Evolutionary conservation across 2,329 filamentous ascomycete species (phyloP).

Genomic region (Dendrostoma leiphaemia): DNA sequence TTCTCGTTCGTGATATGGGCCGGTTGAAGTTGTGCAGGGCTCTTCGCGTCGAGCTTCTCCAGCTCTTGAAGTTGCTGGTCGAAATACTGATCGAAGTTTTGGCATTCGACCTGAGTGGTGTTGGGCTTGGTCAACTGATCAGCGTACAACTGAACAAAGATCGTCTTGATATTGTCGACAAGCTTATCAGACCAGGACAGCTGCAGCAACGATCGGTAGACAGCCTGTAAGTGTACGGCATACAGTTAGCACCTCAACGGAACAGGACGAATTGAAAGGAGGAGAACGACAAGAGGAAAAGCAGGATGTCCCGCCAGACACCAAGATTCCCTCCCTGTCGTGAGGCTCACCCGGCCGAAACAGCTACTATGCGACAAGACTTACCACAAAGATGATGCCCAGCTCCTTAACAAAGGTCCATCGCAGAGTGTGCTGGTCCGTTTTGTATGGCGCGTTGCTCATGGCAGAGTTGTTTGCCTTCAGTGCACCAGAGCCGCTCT

Average conservation of each 20-base stretch:
- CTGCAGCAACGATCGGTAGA: conserved; percentile 93
- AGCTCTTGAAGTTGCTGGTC: conserved; percentile 88
- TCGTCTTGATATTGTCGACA: conserved; percentile 87
- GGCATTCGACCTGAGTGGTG: conserved; percentile 74
- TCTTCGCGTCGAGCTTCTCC: conserved; percentile 51
- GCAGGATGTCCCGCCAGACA: too few relatives aligned
- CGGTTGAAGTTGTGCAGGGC: conserved; percentile 25
- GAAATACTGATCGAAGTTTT: conserved; percentile 86
- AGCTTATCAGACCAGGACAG: conserved; percentile 97
- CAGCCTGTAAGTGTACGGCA: conserved; percentile 61
- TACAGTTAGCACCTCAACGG: conserved; percentile 5
- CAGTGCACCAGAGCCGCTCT: conserved; percentile 60
- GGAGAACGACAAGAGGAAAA: neutral
- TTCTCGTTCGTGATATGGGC: conserved; percentile 29
- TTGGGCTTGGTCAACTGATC: conserved; percentile 81
- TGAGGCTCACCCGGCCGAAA: too few relatives aligned
- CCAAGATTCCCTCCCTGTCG: too few relatives aligned
- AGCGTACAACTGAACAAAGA: conserved; percentile 88
- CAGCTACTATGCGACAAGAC: conserved; percentile 29
- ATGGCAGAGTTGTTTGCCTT: conserved; percentile 59
- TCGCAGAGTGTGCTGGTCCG: conserved; percentile 91
- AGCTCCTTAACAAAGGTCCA: conserved; percentile 93
- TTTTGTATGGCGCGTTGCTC: conserved; percentile 73
- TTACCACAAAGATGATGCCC: conserved; percentile 90
- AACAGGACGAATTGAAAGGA: conserved; percentile 6